These are phyloP conservation scores for Corchorus olitorius DNA, from an alignment of 345 rosid genomes.

Conservation along the genomic window DNA sequence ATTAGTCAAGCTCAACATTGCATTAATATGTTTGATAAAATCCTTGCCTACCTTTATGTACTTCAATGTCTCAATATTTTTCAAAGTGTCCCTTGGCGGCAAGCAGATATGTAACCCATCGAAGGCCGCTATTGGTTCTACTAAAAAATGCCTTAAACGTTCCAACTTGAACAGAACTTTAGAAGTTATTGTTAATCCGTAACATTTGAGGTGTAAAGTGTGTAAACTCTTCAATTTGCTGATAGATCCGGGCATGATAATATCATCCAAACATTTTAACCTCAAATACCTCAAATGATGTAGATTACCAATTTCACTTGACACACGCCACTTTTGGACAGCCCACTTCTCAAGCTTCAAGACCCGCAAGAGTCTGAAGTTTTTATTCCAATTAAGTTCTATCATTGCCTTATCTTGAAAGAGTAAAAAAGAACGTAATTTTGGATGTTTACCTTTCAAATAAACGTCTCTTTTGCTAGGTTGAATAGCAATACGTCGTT, in stretches of 20 bases:
- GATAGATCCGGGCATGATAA: background rate
- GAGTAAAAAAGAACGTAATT: background rate
- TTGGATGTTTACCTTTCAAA: background rate
- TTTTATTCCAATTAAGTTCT: background rate
- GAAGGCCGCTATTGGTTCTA: too few species aligned
- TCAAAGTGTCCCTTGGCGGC: too few species aligned
- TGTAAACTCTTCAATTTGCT: too few species aligned
- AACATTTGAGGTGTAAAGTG: background rate
- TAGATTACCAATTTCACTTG: too few species aligned
- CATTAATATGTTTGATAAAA: background rate
- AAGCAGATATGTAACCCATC: too few species aligned
- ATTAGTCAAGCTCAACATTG: too few species aligned
- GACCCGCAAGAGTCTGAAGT: background rate
- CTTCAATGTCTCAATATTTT: background rate
- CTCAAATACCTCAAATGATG: background rate
- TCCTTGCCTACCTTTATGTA: background rate
- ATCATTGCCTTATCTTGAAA: background rate
- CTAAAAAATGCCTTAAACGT: constrained; percentile 1
- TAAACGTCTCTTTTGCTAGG: background rate
- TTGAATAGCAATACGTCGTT: constrained; percentile 2
- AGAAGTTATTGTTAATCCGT: background rate
- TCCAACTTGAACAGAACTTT: background rate
- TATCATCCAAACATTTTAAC: rapidly evolving
- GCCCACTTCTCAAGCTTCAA: background rate
- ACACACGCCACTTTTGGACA: background rate